Conservation (phyloP, 2,329 filamentous ascomycete species). For the Penicillium polonicum region DNA sequence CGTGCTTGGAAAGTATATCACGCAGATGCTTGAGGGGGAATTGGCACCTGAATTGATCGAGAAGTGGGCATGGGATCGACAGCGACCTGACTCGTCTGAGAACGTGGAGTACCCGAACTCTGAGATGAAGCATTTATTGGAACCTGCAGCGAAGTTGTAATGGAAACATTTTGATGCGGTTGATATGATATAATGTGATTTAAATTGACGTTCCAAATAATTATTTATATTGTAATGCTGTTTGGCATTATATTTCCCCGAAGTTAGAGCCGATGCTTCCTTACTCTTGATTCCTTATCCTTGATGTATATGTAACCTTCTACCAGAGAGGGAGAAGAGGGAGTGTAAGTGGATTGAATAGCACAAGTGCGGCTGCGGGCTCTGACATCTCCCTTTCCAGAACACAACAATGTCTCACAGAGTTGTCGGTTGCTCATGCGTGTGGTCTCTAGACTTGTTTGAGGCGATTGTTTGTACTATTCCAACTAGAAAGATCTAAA, state of each 20-base stretch:
- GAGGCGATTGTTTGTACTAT: not conserved
- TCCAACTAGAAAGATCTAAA: not conserved
- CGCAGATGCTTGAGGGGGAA: slow-evolving; percentile 29
- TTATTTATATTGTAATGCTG: not conserved
- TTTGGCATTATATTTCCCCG: not conserved
- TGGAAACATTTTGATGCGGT: not conserved
- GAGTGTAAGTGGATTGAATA: too few species aligned
- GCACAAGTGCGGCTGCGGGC: not conserved
- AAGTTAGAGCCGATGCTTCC: too few species aligned
- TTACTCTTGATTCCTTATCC: too few species aligned
- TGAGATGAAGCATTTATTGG: slow-evolving; percentile 57
- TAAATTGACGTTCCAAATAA: not conserved
- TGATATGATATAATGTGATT: not conserved
- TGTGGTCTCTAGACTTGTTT: not conserved
- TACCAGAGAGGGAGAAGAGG: too few species aligned
- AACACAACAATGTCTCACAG: too few species aligned
- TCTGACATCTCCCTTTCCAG: too few species aligned
- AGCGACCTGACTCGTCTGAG: slow-evolving; percentile 52
- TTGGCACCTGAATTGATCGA: slow-evolving; percentile 24
- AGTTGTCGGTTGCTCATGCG: not conserved
- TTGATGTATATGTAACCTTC: too few species aligned
- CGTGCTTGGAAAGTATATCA: slow-evolving; percentile 32
- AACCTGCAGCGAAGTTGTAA: slow-evolving; percentile 35
- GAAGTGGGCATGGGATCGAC: slow-evolving; percentile 49
- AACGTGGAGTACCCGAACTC: slow-evolving; percentile 58